Evolutionary conservation across 192 early-diverging fungal species (phyloP), one percentile per base, ranked within the genome.

Genomic region (Endogone sp.): DNA sequence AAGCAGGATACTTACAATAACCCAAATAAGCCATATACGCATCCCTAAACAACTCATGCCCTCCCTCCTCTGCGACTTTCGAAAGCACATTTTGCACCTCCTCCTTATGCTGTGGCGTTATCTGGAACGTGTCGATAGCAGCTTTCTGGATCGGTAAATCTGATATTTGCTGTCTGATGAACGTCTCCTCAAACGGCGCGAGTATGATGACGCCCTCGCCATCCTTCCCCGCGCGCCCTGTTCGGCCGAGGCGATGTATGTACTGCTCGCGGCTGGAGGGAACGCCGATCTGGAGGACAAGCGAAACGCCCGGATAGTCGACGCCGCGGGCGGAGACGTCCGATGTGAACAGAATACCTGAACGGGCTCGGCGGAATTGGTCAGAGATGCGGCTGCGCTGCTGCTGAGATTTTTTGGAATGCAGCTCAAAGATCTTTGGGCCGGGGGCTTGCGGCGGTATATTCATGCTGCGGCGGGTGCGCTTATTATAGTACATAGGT

Each of bases 241-340:
- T 98, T 70, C 97, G 90, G 3, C 97, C 97, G 58, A 99, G 79
- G 56, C 97, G 90, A 79, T 99, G 97, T 60, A 99, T 92, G 65
- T 99, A 99, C 70, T 94, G 90, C 70, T 96, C 94, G 29, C 84
- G 72, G 30, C 87, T 82, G 6, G 89, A 84, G 25, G 97, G 93
- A 0, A 93, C 80, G 66, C 95, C 97, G 31, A 95, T 73, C 77
- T 98, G 95, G 49, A 99, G 68, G 23, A 99, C 95, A 60, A 96
- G 82, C 0, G 88, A 88, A 4, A 99, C 96, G 74, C 90, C 89
- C 16, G 96, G 96, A 66, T 97, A 98, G 77, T 99, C 97, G 27
- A 99, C 93, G 56, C 97, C 97, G 67, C 97, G 92, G 54, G 97
- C 96, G 65, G 95, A 95, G 2, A 99, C 95, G 75, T 98, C 97